Percentiles rank a stretch among this genome's conserved stretches.
These are phyloP conservation scores for Aspergillus vadensis DNA, from an alignment of 2,329 filamentous ascomycete genomes.

Conservation along the genomic window DNA sequence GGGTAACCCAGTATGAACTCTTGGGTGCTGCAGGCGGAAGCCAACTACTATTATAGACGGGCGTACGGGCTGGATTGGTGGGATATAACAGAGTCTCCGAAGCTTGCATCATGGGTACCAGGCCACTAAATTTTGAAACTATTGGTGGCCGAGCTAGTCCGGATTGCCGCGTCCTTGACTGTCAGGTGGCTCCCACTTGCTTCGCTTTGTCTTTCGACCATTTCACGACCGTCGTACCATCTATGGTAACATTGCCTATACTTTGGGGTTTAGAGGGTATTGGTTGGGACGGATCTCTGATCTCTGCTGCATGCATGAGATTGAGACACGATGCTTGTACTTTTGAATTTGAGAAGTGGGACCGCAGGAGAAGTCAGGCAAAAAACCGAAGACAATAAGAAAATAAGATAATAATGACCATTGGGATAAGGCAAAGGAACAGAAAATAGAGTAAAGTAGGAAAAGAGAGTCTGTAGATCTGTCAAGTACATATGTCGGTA, in stretches of 20 bases:
- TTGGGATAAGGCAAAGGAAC: not conserved
- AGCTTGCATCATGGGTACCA: not conserved
- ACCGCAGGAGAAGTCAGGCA: not conserved
- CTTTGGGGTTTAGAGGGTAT: too few species aligned
- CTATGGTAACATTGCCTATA: not conserved
- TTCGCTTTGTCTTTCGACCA: not conserved
- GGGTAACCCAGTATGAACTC: not conserved
- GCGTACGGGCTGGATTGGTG: not conserved
- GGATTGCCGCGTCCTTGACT: not conserved
- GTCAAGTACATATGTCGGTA: conserved; percentile 16
- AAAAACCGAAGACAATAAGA: not conserved
- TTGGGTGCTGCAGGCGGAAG: not conserved
- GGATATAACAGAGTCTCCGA: not conserved
- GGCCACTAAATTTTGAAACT: not conserved
- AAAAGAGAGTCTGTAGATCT: conserved; percentile 12
- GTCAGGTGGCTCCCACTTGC: not conserved
- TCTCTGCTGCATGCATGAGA: not conserved
- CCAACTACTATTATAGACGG: not conserved
- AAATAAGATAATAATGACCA: not conserved
- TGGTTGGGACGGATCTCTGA: not conserved
- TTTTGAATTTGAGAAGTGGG: not conserved
- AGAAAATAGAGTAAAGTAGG: not conserved
- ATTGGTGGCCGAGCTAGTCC: not conserved
- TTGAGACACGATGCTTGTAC: not conserved
- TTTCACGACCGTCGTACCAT: not conserved